Evolutionary conservation across 2,329 filamentous ascomycete genomes (phyloP).

Genomic region (Cladosporium sp.): DNA sequence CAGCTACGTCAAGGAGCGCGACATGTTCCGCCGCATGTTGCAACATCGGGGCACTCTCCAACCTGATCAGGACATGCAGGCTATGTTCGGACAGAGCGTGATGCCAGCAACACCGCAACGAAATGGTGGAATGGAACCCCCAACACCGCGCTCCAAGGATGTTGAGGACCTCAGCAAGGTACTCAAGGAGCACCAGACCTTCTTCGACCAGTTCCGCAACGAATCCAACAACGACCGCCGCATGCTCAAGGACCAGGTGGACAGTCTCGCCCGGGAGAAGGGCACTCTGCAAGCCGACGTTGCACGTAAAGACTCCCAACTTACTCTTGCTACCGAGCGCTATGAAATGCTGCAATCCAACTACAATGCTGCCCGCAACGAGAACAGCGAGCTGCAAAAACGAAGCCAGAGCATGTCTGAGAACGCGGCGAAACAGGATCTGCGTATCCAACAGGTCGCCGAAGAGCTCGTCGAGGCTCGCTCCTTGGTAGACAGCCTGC

Average conservation of each 20-base stretch:
- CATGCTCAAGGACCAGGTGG: slow-evolving; percentile 77
- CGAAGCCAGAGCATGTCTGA: slow-evolving; percentile 71
- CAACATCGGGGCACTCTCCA: slow-evolving; percentile 64
- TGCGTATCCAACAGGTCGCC: slow-evolving; percentile 82
- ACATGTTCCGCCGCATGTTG: slow-evolving; percentile 94
- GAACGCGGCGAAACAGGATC: slow-evolving; percentile 79
- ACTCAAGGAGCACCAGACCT: slow-evolving; percentile 77
- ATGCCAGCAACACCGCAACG: slow-evolving; percentile 39
- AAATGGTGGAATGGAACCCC: slow-evolving; percentile 26
- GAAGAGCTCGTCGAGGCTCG: slow-evolving; percentile 87
- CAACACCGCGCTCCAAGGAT: slow-evolving; percentile 48
- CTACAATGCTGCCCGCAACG: slow-evolving; percentile 71
- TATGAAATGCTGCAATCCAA: slow-evolving; percentile 88
- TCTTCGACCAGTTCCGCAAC: slow-evolving; percentile 84
- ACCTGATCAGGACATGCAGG: slow-evolving; percentile 55
- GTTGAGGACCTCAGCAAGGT: slow-evolving; percentile 69
- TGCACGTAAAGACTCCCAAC: slow-evolving; percentile 71
- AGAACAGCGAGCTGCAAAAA: slow-evolving; percentile 83
- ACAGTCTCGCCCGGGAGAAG: slow-evolving; percentile 75
- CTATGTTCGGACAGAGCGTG: slow-evolving; percentile 65
- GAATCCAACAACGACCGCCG: slow-evolving; percentile 77
- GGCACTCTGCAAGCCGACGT: slow-evolving; percentile 75
- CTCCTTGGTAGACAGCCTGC: slow-evolving; percentile 75
- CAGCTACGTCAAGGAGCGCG: slow-evolving; percentile 89
- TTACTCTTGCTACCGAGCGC: slow-evolving; percentile 73